phyloP scores from a whole-genome alignment of 306 rosid species.

The Delonix regia region DNA sequence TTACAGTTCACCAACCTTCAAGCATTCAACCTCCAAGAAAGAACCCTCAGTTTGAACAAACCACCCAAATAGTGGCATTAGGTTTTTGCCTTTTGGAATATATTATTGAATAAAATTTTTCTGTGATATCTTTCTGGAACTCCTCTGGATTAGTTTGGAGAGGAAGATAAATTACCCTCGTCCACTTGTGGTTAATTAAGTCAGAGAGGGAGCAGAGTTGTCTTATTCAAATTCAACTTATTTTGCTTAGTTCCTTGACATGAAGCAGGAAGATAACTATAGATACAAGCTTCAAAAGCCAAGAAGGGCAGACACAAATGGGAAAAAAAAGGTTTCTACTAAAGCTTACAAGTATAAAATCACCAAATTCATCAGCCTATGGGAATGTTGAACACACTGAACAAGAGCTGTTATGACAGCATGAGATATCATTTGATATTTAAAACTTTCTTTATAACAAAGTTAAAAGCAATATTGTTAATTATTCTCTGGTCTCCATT shows the following conservation, averaged over 20 bases:
- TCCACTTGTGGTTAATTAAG: neutral
- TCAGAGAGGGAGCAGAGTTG: conserved; percentile 14
- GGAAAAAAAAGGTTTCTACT: neutral
- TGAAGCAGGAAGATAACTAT: conserved; percentile 1
- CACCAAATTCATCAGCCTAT: too few relatives aligned
- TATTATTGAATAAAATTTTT: neutral
- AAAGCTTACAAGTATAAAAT: neutral
- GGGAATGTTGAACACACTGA: too few relatives aligned
- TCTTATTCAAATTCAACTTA: conserved; percentile 6
- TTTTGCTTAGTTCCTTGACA: conserved; percentile 21
- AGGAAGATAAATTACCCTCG: too few relatives aligned
- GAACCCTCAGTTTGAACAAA: neutral
- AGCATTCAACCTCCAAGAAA: conserved; percentile 8
- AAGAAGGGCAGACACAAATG: conserved; percentile 1
- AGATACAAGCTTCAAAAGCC: neutral
- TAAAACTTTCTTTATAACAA: too few relatives aligned
- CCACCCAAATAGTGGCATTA: too few relatives aligned
- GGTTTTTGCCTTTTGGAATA: conserved; percentile 4
- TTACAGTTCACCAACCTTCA: conserved; percentile 6
- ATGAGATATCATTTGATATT: too few relatives aligned
- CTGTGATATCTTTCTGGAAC: neutral
- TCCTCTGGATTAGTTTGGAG: too few relatives aligned
- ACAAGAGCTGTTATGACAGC: too few relatives aligned
- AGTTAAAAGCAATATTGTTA: too few relatives aligned
- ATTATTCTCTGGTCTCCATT: too few relatives aligned